Base-by-base conservation (phyloP, 1,139 yeast species). In the Kodamaea ohmeri region DNA sequence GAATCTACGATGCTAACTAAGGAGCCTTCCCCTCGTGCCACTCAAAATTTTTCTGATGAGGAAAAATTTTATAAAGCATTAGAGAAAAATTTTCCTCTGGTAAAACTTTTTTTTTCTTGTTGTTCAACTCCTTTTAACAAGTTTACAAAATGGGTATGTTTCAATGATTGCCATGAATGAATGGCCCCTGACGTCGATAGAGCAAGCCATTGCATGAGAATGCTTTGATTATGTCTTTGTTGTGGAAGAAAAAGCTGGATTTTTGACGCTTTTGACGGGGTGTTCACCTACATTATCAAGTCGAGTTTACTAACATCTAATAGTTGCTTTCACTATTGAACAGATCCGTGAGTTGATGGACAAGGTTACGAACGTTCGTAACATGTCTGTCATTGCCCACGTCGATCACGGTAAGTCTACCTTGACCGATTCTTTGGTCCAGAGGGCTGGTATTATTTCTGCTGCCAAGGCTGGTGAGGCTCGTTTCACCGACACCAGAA, bases 321-420 rank as follows among this genome's bases (percentile, higher is more conserved):
- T 60, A 78, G 85, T 80, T 73, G 81, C 82, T 69, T 79, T 79
- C 77, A 79, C 84, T 67, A 78, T 79, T 71, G 85, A 84, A 76
- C 97, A 90, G 79, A 90, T 90, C 86, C 95, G 97, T 80, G 90
- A 76, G 64, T 83, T 90, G 76, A 90, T 90, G 97, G 97, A 92
- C 95, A 86, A 83, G 78, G 96, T 89, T 80, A 84, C 97, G 75
- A 90, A 92, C 71, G 97, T 92, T 68, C 96, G 98, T 82, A 92
- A 92, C 95, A 92, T 92, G 95, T 92, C 97, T 75, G 98, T 92
- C 76, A 92, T 92, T 83, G 98, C 98, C 69, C 98, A 92, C 86
- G 97, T 92, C 85, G 98, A 92, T 83, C 98, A 92, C 83, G 98
- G 98, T 79, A 92, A 92, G 76, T 89, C 97, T 57, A 92, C 98